Conservation (phyloP, 495 filamentous ascomycete genomes). For the Podospora pseudocomata region DNA sequence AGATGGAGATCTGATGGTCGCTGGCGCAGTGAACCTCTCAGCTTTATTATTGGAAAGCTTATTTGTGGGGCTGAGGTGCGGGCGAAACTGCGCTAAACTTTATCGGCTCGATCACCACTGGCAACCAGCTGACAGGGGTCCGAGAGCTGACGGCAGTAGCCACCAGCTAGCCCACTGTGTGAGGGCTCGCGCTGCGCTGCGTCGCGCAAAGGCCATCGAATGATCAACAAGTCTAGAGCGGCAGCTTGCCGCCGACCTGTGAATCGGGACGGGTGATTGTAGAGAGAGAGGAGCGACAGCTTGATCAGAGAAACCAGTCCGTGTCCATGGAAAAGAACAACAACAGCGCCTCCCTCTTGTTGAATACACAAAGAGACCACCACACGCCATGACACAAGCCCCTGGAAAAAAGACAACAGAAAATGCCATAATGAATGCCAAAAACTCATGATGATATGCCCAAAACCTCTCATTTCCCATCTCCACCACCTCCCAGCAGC, state of each 20-base stretch:
- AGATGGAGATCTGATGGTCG: conserved; percentile 13
- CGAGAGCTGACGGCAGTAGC: not conserved
- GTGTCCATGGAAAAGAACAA: not conserved
- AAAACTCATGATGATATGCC: not conserved
- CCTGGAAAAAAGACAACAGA: not conserved
- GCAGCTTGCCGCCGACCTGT: not conserved
- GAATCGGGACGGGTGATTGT: not conserved
- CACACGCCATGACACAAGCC: not conserved
- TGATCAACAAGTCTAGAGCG: not conserved
- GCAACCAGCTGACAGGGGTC: conserved; percentile 29
- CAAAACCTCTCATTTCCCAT: conserved; percentile 29
- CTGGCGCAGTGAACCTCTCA: conserved; percentile 7
- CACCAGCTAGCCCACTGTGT: not conserved
- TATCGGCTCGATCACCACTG: conserved; percentile 21
- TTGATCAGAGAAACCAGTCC: not conserved
- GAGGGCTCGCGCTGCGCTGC: too few species aligned
- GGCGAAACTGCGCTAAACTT: conserved; percentile 12
- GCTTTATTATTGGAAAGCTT: conserved; percentile 13
- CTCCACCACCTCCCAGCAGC: conserved; percentile 41
- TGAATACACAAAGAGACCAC: not conserved
- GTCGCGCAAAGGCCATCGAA: too few species aligned
- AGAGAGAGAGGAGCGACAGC: not conserved
- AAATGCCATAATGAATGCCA: not conserved
- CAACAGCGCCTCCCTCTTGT: not conserved
- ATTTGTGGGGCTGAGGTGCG: conserved; percentile 20